Evolutionary conservation across 2,329 filamentous ascomycete species (phyloP), one percentile per base, ranked within the genome.

Genomic region (Aspergillus floridensis): DNA sequence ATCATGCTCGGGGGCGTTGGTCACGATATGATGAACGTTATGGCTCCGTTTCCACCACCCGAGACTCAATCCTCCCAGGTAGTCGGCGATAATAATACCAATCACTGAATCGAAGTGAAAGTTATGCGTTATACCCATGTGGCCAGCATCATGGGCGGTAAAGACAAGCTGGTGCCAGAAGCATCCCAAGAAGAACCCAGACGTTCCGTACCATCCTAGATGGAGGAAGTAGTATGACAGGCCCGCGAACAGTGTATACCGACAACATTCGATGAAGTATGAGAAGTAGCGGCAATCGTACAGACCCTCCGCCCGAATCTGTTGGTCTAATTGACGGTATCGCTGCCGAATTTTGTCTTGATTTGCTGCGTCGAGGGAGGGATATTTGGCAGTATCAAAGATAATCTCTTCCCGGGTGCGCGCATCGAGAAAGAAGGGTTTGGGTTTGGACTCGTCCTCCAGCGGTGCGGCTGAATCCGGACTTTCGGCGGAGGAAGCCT

Each of bases 1-100:
- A 72, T 98, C 93, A 72, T 98, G 93, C 75, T 97, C 95, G 14
- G 93, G 91, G 48, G 89, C 89, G 74, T 98, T 98, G 19, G 95
- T 98, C 55, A 98, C 89, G 66, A 98, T 92, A 71, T 98, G 93
- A 73, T 98, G 93, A 8, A 97, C 92, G 71, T 98, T 98, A 76
- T 98, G 93, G 73, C 88, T 97, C 62, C 87, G 84, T 77, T 98
- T 98, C 93, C 95, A 99, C 95, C 95, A 99, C 49, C 93, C 91
- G 56, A 96, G 79, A 26, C 92, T 96, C 35, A 99, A 78, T 0
- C 95, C 95, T 41, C 95, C 95, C 21, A 95, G 79, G 68, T 89
- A 98, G 73, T 96, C 90, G 56, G 93, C 92, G 69, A 97, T 89
- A 64, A 96, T 78, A 70, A 98, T 96, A 52, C 92, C 93, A 63